Evolutionary conservation across 129 eudicot genomes (phyloP), one percentile per base, ranked within the genome.

Genomic region (Centrapalus pauciflorus): DNA sequence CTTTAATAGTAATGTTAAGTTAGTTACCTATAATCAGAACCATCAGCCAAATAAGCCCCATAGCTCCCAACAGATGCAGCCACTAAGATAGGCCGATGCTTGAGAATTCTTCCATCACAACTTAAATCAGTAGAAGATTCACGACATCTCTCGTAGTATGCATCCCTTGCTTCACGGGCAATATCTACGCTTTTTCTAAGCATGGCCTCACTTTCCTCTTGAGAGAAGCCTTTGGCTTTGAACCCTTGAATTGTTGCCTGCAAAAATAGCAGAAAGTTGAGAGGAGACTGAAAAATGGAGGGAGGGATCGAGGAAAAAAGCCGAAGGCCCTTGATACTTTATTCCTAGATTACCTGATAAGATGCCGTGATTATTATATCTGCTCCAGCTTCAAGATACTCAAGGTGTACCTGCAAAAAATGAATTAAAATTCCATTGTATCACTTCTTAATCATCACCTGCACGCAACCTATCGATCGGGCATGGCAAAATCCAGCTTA

Each of bases 341-440:
- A n/a, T n/a, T n/a, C n/a, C n/a, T n/a, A n/a, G n/a, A 23, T 69
- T 60, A 92, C 98, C 87, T 93, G 96, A 82, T 93, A 93, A 70
- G 99, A 89, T 62, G 99, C 95, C 10, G 96, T 83, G 70, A 89
- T 84, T 63, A 93, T 86, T 67, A 93, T 82, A 78, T 93, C 98
- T 21, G 98, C 96, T 70, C 98, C 98, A 58, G 99, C 99, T 84
- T 93, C 99, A 41, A 93, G 90, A 85, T 93, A 93, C 80, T 93
- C 99, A 69, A 93, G 92, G 82, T 93, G 99, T 60, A 88, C 99
- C 99, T 93, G 83, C 66, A 41, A 64, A n/a, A n/a, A n/a, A n/a
- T n/a, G n/a, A n/a, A n/a, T n/a, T n/a, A n/a, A n/a, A n/a, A n/a
- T n/a, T n/a, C n/a, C n/a, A n/a, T n/a, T n/a, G n/a, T n/a, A n/a